These are phyloP conservation scores for Penicillium expansum DNA, from an alignment of 2,329 filamentous ascomycete genomes.

Conservation along the genomic window DNA sequence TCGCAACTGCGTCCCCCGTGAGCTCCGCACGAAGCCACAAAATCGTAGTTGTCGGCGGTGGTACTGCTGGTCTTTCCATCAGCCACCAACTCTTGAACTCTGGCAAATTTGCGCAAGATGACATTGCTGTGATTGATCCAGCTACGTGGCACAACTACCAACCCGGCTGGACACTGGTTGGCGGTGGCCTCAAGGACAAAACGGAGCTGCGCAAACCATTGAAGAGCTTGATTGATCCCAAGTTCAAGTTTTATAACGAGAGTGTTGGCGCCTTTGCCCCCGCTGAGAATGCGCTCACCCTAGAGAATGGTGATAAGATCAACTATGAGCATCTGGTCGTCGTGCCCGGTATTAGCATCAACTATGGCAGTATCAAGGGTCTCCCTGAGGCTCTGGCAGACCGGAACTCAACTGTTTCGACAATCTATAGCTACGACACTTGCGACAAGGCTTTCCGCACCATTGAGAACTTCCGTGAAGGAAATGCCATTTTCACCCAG, in stretches of 20 bases:
- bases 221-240: constrained; percentile 54
- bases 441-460: constrained; percentile 54
- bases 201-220: constrained; percentile 56
- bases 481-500: constrained; percentile 59
- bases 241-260: constrained; percentile 60
- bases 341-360: constrained; percentile 55
- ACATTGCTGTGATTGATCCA: constrained; percentile 65
- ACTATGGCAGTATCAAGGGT: constrained; percentile 54
- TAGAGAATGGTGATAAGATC: constrained; percentile 56
- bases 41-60: constrained; percentile 66
- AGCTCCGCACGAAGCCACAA: constrained; percentile 53
- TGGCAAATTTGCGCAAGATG: constrained; percentile 56
- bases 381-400: constrained; percentile 56
- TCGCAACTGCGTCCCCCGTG: constrained; percentile 38
- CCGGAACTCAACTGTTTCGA: constrained; percentile 50
- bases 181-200: constrained; percentile 63
- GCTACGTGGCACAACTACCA: constrained; percentile 65
- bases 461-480: constrained; percentile 50
- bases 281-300: constrained; percentile 55
- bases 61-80: constrained; percentile 63
- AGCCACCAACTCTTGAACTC: constrained; percentile 65
- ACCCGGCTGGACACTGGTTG: constrained; percentile 68
- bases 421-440: constrained; percentile 58
- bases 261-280: constrained; percentile 53
- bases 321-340: constrained; percentile 65